A percentile compares a stretch with the other conserved stretches of the same genome.
These are phyloP conservation scores for Colletotrichum endophyticum DNA, from an alignment of 2,329 filamentous ascomycete genomes.

Conservation along the genomic window DNA sequence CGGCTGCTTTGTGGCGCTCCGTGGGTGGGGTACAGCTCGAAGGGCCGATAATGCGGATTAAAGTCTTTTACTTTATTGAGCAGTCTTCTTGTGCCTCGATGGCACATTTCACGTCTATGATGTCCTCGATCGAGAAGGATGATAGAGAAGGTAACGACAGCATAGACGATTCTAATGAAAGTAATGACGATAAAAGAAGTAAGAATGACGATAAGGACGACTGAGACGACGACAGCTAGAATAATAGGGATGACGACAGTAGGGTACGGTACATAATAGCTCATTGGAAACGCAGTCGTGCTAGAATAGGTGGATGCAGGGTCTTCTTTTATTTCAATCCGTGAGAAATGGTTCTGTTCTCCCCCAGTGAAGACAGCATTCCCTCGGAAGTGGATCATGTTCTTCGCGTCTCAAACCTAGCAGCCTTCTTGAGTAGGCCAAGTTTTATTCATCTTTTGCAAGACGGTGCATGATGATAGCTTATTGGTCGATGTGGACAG, in stretches of 20 bases:
- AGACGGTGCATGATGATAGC: not conserved
- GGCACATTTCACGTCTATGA: not conserved
- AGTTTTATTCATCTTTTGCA: not conserved
- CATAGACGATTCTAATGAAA: no score
- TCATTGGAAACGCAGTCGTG: not conserved
- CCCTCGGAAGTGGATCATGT: not conserved
- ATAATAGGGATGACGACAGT: not conserved
- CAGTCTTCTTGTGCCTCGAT: not conserved
- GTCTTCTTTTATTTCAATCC: not conserved
- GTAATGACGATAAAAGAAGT: no score
- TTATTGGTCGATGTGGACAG: not conserved
- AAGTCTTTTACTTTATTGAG: not conserved
- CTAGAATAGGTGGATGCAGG: not conserved
- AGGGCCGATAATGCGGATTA: not conserved
- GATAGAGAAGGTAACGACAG: not conserved
- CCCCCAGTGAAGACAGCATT: not conserved
- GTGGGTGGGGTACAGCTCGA: not conserved
- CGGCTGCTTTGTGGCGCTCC: not conserved
- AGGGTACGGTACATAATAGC: not conserved
- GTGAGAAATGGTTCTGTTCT: not conserved
- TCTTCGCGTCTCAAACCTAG: not conserved
- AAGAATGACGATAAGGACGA: no score
- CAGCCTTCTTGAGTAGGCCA: not conserved
- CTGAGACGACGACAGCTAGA: not conserved
- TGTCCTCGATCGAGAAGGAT: not conserved